These are phyloP conservation scores for Aphanoascus verrucosus DNA, from an alignment of 2,329 filamentous ascomycete species.

Conservation along the genomic window DNA sequence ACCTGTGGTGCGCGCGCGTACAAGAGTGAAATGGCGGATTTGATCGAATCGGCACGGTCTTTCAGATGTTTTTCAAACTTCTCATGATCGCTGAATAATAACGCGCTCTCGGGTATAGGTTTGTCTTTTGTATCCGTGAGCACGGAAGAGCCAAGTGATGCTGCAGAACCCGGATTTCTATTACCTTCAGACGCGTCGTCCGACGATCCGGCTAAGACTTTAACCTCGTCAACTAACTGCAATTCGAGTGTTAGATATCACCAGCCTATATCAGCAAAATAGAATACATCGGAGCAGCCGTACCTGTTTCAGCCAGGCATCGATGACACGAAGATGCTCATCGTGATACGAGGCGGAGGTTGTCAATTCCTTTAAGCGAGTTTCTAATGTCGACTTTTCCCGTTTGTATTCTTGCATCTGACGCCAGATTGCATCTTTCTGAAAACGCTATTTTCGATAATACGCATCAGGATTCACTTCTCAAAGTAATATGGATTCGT, in stretches of 20 bases:
- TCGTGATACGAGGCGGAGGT: constrained; percentile 74
- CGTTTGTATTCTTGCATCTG: constrained; percentile 98
- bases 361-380: constrained; percentile 66
- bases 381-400: constrained; percentile 71
- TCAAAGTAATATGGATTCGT: constrained; percentile 23
- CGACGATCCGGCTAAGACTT: constrained; percentile 29
- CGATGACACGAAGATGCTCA: constrained; percentile 80
- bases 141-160: not conserved
- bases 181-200: constrained; percentile 19
- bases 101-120: constrained; percentile 40
- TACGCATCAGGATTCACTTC: constrained; percentile 27
- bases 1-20: constrained; percentile 41
- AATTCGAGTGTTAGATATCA: constrained; percentile 5
- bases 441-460: constrained; percentile 54
- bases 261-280: not conserved
- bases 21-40: constrained; percentile 59
- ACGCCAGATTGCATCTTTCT: constrained; percentile 92
- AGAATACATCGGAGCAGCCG: constrained; percentile 23
- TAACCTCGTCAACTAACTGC: constrained; percentile 40
- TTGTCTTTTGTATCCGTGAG: constrained; percentile 2
- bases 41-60: constrained; percentile 64
- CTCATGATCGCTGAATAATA: constrained; percentile 46
- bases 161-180: not conserved
- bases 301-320: constrained; percentile 92
- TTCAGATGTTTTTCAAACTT: constrained; percentile 70